phyloP scores from a whole-genome alignment of 768 basidiomycete species.

The Boletus vinaceobasis region DNA sequence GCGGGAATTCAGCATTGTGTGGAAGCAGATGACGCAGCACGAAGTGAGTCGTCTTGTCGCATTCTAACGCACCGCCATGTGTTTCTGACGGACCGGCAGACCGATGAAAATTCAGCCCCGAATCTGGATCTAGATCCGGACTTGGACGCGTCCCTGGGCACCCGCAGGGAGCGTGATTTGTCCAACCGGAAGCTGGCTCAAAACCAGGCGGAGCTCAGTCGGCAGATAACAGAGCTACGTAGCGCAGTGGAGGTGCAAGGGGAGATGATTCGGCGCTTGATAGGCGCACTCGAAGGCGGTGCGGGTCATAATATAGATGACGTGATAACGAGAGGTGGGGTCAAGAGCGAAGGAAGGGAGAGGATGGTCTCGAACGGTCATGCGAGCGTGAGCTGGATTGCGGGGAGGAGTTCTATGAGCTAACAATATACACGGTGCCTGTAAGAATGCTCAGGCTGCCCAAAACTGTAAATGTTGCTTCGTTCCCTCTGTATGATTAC shows the following conservation, averaged over 20 bases:
- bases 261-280: constrained; percentile 38
- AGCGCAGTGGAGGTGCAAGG: constrained; percentile 58
- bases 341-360: constrained; percentile 17
- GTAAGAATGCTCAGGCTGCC: neutral
- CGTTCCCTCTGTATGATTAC: too few relatives aligned
- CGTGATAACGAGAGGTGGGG: neutral
- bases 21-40: constrained; percentile 71
- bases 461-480: too few relatives aligned
- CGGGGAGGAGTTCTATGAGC: constrained; percentile 11
- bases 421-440: neutral
- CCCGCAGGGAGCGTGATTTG: constrained; percentile 37
- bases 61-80: neutral
- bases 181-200: constrained; percentile 59
- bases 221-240: constrained; percentile 59
- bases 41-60: constrained; percentile 32
- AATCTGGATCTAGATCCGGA: neutral
- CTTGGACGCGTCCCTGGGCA: neutral
- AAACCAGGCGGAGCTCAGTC: constrained; percentile 63
- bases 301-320: neutral
- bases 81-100: neutral
- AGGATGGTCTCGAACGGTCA: neutral
- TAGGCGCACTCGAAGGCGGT: constrained; percentile 15
- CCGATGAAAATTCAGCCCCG: neutral
- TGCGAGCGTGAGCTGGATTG: neutral
- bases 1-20: constrained; percentile 85